Conservation (phyloP, 1,284 basidiomycete genomes). For the Fistulina hepatica region DNA sequence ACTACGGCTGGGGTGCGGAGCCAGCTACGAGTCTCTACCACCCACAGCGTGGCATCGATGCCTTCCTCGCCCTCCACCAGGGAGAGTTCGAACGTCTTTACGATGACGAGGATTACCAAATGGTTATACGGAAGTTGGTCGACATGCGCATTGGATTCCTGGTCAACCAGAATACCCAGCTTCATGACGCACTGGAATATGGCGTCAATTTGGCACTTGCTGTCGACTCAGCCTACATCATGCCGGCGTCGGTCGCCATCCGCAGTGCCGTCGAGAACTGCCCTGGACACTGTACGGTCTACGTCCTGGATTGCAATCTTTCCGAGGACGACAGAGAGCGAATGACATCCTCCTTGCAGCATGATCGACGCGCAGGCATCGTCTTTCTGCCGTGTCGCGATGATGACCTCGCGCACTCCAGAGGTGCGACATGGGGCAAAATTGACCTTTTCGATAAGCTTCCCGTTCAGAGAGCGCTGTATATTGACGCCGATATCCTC, state of each 20-base stretch:
- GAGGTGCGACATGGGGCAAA: slow-evolving; percentile 38
- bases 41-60: slow-evolving; percentile 44
- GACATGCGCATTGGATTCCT: slow-evolving; percentile 49
- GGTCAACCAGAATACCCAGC: neutral
- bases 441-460: slow-evolving; percentile 35
- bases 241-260: slow-evolving; percentile 39
- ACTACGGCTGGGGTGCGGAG: slow-evolving; percentile 43
- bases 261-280: slow-evolving; percentile 30
- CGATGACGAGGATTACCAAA: slow-evolving; percentile 33
- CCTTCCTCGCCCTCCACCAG: slow-evolving; percentile 38
- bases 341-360: slow-evolving; percentile 24
- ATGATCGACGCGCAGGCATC: slow-evolving; percentile 29
- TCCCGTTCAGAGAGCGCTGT: slow-evolving; percentile 39
- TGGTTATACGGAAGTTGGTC: slow-evolving; percentile 36
- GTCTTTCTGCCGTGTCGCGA: slow-evolving; percentile 19
- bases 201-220: slow-evolving; percentile 38
- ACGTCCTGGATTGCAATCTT: slow-evolving; percentile 39
- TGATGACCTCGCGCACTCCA: slow-evolving; percentile 19
- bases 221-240: slow-evolving; percentile 34
- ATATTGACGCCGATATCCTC: slow-evolving; percentile 44
- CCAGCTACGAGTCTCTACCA: slow-evolving; percentile 39
- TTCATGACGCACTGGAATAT: slow-evolving; percentile 27
- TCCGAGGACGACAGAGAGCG: slow-evolving; percentile 25
- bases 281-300: slow-evolving; percentile 33
- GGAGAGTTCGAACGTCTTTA: slow-evolving; percentile 37